Conservation (phyloP, 208 protist species). For the Crithidia thermophila region DNA sequence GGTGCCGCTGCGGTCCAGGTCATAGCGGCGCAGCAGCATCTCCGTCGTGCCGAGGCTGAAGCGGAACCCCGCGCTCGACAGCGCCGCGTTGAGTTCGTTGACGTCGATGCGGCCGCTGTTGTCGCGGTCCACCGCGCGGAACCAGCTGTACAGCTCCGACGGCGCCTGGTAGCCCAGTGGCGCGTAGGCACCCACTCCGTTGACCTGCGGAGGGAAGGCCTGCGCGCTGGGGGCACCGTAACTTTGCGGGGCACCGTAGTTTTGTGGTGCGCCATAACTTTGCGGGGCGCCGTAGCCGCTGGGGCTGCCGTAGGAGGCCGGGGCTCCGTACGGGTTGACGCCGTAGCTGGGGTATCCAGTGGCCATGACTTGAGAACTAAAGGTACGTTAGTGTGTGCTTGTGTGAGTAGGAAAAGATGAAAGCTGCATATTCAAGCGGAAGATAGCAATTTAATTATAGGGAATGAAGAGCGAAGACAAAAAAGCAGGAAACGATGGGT, state of each 20-base stretch:
- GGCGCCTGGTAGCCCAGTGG: conserved; percentile 8
- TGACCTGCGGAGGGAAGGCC: not conserved
- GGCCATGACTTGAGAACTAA: not conserved
- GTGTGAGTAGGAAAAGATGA: too few relatives aligned
- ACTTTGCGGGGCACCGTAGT: too few relatives aligned
- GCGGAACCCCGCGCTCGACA: conserved; percentile 50
- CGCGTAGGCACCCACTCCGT: conserved; percentile 6
- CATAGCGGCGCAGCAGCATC: conserved; percentile 74
- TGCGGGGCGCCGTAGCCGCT: not conserved
- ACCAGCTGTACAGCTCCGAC: conserved; percentile 55
- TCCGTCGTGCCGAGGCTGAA: conserved; percentile 77
- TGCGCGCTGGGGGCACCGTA: conserved; percentile 3
- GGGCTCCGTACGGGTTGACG: conserved; percentile 1
- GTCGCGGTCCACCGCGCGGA: conserved; percentile 66
- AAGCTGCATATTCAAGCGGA: too few relatives aligned
- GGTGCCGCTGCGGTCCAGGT: conserved; percentile 55
- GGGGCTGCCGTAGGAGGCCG: not conserved
- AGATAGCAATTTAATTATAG: too few relatives aligned
- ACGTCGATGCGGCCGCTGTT: conserved; percentile 59
- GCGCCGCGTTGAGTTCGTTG: conserved; percentile 63
- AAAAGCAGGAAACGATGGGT: too few relatives aligned
- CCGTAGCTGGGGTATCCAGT: conserved; percentile 2
- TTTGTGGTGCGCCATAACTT: too few relatives aligned
- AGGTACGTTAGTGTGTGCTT: too few relatives aligned
- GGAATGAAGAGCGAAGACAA: too few relatives aligned